These are phyloP conservation scores for Niveomyces coronatus DNA, from an alignment of 2,329 filamentous ascomycete species.

Conservation along the genomic window DNA sequence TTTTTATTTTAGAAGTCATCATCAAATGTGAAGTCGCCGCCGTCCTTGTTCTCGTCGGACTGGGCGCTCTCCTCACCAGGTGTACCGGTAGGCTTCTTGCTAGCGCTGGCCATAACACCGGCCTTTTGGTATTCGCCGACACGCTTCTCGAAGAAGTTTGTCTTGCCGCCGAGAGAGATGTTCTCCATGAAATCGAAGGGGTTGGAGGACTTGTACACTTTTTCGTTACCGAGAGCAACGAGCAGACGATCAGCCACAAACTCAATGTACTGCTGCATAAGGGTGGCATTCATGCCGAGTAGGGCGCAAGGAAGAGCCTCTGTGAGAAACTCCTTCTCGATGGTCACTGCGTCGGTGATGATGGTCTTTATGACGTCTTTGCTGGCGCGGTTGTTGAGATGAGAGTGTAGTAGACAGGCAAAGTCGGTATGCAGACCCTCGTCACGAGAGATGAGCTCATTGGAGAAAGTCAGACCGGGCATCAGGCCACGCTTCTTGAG, in stretches of 20 bases:
- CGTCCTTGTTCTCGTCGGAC: conserved; percentile 44
- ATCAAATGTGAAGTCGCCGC: conserved; percentile 83
- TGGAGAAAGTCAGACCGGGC: conserved; percentile 97
- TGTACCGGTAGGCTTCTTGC: conserved; percentile 60
- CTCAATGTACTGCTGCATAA: conserved; percentile 99
- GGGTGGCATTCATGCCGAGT: conserved; percentile 90
- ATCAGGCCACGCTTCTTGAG: conserved; percentile 99
- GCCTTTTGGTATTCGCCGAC: conserved; percentile 99
- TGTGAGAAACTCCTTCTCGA: conserved; percentile 96
- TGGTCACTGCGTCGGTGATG: conserved; percentile 85
- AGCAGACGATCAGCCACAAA: conserved; percentile 96
- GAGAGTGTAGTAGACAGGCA: conserved; percentile 94
- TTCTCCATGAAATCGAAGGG: conserved; percentile 99
- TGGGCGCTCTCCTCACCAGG: conserved; percentile 33
- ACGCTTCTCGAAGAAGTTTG: conserved; percentile 99
- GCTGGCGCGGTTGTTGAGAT: conserved; percentile 83
- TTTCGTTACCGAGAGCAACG: conserved; percentile 84
- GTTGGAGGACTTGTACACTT: conserved; percentile 86
- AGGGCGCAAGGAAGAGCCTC: conserved; percentile 88
- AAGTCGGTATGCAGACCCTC: conserved; percentile 99
- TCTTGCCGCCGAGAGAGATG: conserved; percentile 97
- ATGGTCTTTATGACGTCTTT: conserved; percentile 74
- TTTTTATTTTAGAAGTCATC: conserved; percentile 87
- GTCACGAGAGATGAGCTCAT: conserved; percentile 98
- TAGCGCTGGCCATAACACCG: conserved; percentile 89